phyloP scores from a whole-genome alignment of 2,329 filamentous ascomycete species.

The Ceratocystis huliohia region DNA sequence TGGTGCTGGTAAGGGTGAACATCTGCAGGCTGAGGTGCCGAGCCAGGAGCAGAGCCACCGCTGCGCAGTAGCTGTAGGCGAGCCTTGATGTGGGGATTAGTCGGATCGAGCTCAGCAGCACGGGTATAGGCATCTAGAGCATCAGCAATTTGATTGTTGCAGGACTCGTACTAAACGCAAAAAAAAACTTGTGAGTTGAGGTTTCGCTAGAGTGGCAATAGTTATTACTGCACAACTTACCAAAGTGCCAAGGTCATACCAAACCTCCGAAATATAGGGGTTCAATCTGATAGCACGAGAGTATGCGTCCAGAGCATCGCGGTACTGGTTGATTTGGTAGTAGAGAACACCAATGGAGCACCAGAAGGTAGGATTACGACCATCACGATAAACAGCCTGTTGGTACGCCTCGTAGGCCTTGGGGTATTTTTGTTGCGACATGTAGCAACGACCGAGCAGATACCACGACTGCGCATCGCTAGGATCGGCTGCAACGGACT shows the following conservation, averaged over 20 bases:
- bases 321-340: conserved; percentile 99
- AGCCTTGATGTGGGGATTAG: conserved; percentile 91
- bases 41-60: conserved; percentile 55
- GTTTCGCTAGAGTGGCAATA: conserved; percentile 16
- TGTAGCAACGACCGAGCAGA: conserved; percentile 90
- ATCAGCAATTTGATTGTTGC: conserved; percentile 96
- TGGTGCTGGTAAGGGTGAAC: conserved; percentile 94
- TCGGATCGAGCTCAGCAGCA: conserved; percentile 84
- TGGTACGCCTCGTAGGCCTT: conserved; percentile 98
- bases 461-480: conserved; percentile 98
- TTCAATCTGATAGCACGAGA: conserved; percentile 92
- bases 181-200: conserved; percentile 25
- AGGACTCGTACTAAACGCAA: conserved; percentile 70
- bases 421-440: conserved; percentile 98
- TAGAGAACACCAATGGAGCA: conserved; percentile 98
- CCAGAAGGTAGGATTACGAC: conserved; percentile 97
- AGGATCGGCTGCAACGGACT: conserved; percentile 88
- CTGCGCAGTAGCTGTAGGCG: conserved; percentile 78
- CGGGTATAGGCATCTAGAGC: conserved; percentile 91
- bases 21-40: conserved; percentile 82
- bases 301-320: conserved; percentile 93
- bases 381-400: conserved; percentile 95
- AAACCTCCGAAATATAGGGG: conserved; percentile 96
- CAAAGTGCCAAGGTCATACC: conserved; percentile 94
- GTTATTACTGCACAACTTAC: conserved; percentile 41